Evolutionary conservation across 164 flowering plant genomes (phyloP).

Genomic region (Buxus sempervirens): DNA sequence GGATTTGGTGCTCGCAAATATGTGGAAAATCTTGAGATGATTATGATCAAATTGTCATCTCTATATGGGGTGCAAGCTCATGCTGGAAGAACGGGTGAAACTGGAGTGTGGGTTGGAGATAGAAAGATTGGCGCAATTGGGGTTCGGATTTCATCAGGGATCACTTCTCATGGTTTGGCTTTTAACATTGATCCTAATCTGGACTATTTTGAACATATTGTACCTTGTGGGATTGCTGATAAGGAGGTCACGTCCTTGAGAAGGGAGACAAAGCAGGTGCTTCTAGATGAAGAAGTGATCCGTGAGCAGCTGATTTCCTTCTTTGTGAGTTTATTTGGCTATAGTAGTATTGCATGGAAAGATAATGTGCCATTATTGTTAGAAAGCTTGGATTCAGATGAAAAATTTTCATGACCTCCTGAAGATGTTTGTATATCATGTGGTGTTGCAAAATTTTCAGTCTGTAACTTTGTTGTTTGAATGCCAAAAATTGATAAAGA

Average conservation of each 20-base stretch:
- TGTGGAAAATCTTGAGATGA: conserved; percentile 77
- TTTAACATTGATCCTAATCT: conserved; percentile 91
- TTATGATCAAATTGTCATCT: conserved; percentile 75
- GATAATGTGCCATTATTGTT: conserved; percentile 24
- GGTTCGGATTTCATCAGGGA: conserved; percentile 75
- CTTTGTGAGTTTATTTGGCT: conserved; percentile 58
- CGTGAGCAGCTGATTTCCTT: conserved; percentile 76
- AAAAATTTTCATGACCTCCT: neutral
- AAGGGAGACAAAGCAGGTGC: conserved; percentile 49
- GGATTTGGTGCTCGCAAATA: conserved; percentile 81
- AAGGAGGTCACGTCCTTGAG: conserved; percentile 87
- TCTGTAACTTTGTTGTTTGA: neutral
- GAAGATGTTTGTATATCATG: neutral
- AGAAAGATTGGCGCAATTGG: conserved; percentile 95
- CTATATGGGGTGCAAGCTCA: conserved; percentile 65
- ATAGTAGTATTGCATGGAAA: conserved; percentile 38
- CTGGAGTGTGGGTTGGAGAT: conserved; percentile 92
- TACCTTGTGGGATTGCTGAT: conserved; percentile 91
- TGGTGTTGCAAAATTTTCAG: neutral
- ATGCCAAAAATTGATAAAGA: too few relatives aligned
- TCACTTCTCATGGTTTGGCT: conserved; percentile 93
- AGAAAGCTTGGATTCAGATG: conserved; percentile 1
- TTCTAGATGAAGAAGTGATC: conserved; percentile 73
- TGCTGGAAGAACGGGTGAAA: conserved; percentile 55
- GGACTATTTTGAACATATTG: conserved; percentile 73